phyloP scores from a whole-genome alignment of 257 asterid genomes.

The Salvia rosmarinus region DNA sequence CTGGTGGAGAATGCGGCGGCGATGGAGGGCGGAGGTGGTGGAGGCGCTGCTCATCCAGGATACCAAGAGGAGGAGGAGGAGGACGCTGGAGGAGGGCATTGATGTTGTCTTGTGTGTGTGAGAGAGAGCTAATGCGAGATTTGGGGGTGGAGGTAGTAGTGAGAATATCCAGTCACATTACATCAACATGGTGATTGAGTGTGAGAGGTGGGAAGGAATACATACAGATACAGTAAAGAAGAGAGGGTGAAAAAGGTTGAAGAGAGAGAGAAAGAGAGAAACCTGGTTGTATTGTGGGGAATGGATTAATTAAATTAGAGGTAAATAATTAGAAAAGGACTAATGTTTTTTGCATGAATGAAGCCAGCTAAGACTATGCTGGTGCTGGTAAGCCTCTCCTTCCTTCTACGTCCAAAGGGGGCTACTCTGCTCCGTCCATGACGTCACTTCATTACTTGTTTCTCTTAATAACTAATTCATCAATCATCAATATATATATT shows the following conservation, averaged over 20 bases:
- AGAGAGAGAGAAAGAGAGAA: background rate
- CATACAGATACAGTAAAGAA: background rate
- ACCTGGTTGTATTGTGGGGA: background rate
- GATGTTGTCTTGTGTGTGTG: slow-evolving; percentile 10
- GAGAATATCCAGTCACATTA: slow-evolving; percentile 30
- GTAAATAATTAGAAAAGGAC: slow-evolving; percentile 22
- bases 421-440: background rate
- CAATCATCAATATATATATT: no score
- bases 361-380: slow-evolving; percentile 43
- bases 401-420: slow-evolving; percentile 4
- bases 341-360: slow-evolving; percentile 33
- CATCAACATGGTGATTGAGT: slow-evolving; percentile 24
- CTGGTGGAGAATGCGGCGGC: slow-evolving; percentile 80
- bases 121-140: slow-evolving; percentile 27
- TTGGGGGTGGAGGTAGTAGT: slow-evolving; percentile 13
- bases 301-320: background rate
- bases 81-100: slow-evolving; percentile 38
- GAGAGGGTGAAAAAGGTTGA: background rate
- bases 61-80: slow-evolving; percentile 27
- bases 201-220: background rate
- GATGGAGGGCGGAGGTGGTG: slow-evolving; percentile 33
- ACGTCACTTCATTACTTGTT: background rate
- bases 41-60: slow-evolving; percentile 26
- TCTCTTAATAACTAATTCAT: no score
- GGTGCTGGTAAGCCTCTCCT: slow-evolving; percentile 1